phyloP scores from a whole-genome alignment of 2,329 filamentous ascomycete genomes.

The Xylaria sp. region DNA sequence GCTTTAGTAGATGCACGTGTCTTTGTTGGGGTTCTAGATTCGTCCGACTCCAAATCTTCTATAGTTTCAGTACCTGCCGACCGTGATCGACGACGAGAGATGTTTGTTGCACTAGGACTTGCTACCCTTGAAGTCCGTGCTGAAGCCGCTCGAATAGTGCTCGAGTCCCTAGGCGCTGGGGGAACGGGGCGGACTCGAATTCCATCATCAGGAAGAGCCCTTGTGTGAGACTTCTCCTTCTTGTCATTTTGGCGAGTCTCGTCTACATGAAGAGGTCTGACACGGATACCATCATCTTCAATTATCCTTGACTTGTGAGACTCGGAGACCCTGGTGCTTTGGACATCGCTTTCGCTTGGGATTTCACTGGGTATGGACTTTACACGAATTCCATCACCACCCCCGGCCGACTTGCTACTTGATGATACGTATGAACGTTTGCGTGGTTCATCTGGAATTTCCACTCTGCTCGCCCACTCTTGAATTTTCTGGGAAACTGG shows the following conservation, averaged over 20 bases:
- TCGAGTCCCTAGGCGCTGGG: conserved; percentile 45
- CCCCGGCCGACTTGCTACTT: conserved; percentile 52
- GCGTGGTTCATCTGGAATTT: conserved; percentile 57
- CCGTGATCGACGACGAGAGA: conserved; percentile 43
- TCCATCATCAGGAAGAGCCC: conserved; percentile 51
- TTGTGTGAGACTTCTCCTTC: conserved; percentile 44
- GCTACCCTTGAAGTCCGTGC: conserved; percentile 44
- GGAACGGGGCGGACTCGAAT: conserved; percentile 49
- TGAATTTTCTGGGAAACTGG: conserved; percentile 69
- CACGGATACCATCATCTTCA: conserved; percentile 49
- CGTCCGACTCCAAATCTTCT: conserved; percentile 53
- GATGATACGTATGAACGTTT: conserved; percentile 53
- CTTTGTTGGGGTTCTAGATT: conserved; percentile 55
- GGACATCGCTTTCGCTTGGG: conserved; percentile 40
- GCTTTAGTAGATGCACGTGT: conserved; percentile 40
- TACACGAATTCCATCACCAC: conserved; percentile 57
- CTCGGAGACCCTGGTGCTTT: conserved; percentile 39
- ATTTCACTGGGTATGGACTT: conserved; percentile 43
- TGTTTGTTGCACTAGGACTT: conserved; percentile 39
- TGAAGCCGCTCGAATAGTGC: conserved; percentile 47
- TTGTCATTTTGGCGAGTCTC: conserved; percentile 37
- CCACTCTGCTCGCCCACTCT: conserved; percentile 69
- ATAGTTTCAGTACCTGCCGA: conserved; percentile 50
- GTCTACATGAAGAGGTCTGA: conserved; percentile 43
- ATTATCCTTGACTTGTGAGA: conserved; percentile 41